Conservation (phyloP, 148 eudicot genomes). For the Silene uniflora region DNA sequence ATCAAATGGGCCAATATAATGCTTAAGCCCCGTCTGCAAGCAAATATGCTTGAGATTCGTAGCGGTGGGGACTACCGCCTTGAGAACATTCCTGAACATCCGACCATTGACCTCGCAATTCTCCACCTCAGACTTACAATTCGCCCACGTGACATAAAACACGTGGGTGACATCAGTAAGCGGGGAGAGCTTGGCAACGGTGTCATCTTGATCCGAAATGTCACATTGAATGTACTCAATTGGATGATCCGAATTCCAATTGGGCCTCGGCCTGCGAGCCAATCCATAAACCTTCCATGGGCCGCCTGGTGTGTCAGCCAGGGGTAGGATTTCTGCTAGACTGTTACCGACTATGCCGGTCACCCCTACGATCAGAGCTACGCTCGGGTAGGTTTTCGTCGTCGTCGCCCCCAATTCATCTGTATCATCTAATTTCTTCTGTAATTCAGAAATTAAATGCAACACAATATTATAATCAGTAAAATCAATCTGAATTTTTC, state of each 20-base stretch:
- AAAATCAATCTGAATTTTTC: not conserved
- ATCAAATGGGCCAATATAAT: constrained; percentile 34
- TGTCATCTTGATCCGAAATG: constrained; percentile 27
- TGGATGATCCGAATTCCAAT: constrained; percentile 39
- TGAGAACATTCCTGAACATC: constrained; percentile 37
- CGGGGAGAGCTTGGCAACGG: constrained; percentile 28
- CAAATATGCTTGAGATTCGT: constrained; percentile 33
- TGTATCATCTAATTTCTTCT: constrained; percentile 37
- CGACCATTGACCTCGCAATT: constrained; percentile 32
- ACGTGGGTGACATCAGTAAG: constrained; percentile 40
- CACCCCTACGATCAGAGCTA: constrained; percentile 35
- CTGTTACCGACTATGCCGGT: constrained; percentile 50
- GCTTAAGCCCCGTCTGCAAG: constrained; percentile 36
- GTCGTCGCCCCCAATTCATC: constrained; percentile 21
- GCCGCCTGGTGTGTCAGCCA: constrained; percentile 45
- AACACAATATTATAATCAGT: no score
- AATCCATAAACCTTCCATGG: constrained; percentile 49
- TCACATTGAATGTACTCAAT: constrained; percentile 47
- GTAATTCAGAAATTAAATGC: not conserved
- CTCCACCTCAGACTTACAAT: constrained; percentile 22
- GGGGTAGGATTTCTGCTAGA: constrained; percentile 45
- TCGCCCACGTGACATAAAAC: constrained; percentile 42
- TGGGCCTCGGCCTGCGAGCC: constrained; percentile 38
- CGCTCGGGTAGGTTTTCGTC: constrained; percentile 30
- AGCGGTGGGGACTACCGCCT: constrained; percentile 30